phyloP scores from a whole-genome alignment of 1,284 basidiomycete species.

The Coriolopsis trogii region DNA sequence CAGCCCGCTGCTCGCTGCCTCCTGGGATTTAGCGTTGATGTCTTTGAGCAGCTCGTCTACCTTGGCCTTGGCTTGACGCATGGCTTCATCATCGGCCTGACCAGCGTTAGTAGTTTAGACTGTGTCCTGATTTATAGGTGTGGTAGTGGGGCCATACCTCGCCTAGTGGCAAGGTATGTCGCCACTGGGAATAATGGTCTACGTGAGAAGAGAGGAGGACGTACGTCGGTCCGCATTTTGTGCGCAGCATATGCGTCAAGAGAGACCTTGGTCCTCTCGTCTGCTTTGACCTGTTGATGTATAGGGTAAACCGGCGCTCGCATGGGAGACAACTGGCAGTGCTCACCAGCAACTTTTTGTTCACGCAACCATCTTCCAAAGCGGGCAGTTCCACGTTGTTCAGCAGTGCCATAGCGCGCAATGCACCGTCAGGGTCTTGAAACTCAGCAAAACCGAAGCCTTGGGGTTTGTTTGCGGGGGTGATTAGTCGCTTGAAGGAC shows the following conservation, averaged over 20 bases:
- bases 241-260: slow-evolving; percentile 83
- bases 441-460: slow-evolving; percentile 95
- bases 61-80: slow-evolving; percentile 55
- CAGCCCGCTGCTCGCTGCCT: slow-evolving; percentile 64
- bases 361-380: slow-evolving; percentile 80
- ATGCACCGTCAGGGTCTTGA: slow-evolving; percentile 86
- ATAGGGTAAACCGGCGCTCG: slow-evolving; percentile 39
- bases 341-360: slow-evolving; percentile 86
- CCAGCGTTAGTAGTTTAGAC: slow-evolving; percentile 10
- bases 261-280: slow-evolving; percentile 89
- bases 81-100: slow-evolving; percentile 63
- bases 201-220: slow-evolving; percentile 31
- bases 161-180: background rate
- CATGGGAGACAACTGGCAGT: slow-evolving; percentile 24
- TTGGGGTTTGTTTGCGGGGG: slow-evolving; percentile 89
- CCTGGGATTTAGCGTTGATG: slow-evolving; percentile 65
- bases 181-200: slow-evolving; percentile 4
- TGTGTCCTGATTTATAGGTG: background rate
- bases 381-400: slow-evolving; percentile 88
- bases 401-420: slow-evolving; percentile 79
- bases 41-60: slow-evolving; percentile 61
- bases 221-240: slow-evolving; percentile 79
- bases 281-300: slow-evolving; percentile 77
- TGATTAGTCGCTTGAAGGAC: slow-evolving; percentile 89
- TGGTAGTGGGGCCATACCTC: no score